Evolutionary conservation across 2,329 filamentous ascomycete genomes (phyloP).

Genomic region (Fusarium clavum): DNA sequence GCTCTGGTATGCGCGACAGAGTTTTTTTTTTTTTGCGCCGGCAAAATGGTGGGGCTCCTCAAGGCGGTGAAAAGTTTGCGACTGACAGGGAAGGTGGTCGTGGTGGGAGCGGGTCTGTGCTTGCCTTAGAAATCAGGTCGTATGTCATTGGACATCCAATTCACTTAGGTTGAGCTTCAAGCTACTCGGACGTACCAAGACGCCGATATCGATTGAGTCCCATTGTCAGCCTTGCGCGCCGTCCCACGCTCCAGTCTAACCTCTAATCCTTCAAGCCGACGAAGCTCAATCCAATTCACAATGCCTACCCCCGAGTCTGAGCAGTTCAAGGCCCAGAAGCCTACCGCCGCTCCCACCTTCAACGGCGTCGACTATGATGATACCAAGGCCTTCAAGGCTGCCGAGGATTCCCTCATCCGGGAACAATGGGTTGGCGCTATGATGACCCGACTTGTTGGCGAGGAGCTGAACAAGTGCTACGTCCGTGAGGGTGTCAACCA

Average conservation of each 20-base stretch:
- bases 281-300: slow-evolving; percentile 44
- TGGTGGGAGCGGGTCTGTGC: slow-evolving; percentile 16
- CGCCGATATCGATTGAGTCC: slow-evolving; percentile 42
- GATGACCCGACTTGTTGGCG: slow-evolving; percentile 85
- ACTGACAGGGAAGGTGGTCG: slow-evolving; percentile 40
- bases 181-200: slow-evolving; percentile 42
- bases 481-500: slow-evolving; percentile 87
- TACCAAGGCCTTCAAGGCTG: slow-evolving; percentile 81
- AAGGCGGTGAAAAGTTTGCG: slow-evolving; percentile 51
- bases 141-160: slow-evolving; percentile 41
- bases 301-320: slow-evolving; percentile 89
- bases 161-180: slow-evolving; percentile 45
- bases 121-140: slow-evolving; percentile 50
- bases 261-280: slow-evolving; percentile 14
- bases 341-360: slow-evolving; percentile 83
- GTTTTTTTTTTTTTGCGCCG: slow-evolving; percentile 49
- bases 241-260: slow-evolving; percentile 23
- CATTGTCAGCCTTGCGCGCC: slow-evolving; percentile 33
- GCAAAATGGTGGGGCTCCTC: slow-evolving; percentile 49
- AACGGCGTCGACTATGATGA: slow-evolving; percentile 90
- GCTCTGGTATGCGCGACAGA: slow-evolving; percentile 36
- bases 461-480: slow-evolving; percentile 90
- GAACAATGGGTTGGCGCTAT: slow-evolving; percentile 92
- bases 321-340: slow-evolving; percentile 85
- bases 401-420: slow-evolving; percentile 83